Conservation (phyloP, 192 early-diverging fungal species). For the Endogone sp. region DNA sequence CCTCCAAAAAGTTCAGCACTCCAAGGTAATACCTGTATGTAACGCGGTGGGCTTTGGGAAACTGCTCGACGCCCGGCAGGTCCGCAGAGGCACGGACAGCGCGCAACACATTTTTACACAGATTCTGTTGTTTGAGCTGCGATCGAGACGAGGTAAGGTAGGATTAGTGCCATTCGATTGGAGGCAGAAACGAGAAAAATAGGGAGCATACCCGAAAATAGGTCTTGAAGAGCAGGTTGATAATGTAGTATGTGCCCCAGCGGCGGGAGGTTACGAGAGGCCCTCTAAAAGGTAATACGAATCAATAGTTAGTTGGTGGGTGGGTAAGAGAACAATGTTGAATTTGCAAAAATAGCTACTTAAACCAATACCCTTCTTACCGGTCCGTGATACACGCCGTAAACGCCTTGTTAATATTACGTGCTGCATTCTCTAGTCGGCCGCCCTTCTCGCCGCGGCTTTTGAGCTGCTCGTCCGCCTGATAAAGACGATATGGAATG, state of each 20-base stretch:
- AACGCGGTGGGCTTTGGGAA: constrained; percentile 82
- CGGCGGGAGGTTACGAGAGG: constrained; percentile 59
- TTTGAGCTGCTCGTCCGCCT: constrained; percentile 51
- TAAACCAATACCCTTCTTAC: constrained; percentile 24
- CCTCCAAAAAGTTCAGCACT: constrained; percentile 80
- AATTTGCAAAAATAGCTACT: neutral
- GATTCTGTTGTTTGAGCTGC: constrained; percentile 70
- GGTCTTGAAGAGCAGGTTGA: constrained; percentile 79
- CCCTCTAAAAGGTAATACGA: neutral
- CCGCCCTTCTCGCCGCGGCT: constrained; percentile 41
- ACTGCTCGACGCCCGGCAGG: constrained; percentile 69
- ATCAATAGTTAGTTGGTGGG: neutral
- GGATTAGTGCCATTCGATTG: neutral
- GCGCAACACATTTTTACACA: constrained; percentile 79
- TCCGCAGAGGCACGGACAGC: constrained; percentile 65
- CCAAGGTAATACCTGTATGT: constrained; percentile 87
- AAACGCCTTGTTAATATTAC: constrained; percentile 87
- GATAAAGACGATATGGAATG: neutral
- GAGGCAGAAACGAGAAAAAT: too few species aligned
- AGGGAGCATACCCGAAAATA: constrained; percentile 90
- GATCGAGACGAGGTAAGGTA: neutral
- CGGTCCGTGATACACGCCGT: constrained; percentile 86
- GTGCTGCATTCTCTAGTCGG: constrained; percentile 78
- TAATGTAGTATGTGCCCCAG: constrained; percentile 91
- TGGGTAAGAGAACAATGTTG: neutral